These are phyloP conservation scores for Saccharomyces jurei DNA, from an alignment of 805 yeast species.

Conservation along the genomic window DNA sequence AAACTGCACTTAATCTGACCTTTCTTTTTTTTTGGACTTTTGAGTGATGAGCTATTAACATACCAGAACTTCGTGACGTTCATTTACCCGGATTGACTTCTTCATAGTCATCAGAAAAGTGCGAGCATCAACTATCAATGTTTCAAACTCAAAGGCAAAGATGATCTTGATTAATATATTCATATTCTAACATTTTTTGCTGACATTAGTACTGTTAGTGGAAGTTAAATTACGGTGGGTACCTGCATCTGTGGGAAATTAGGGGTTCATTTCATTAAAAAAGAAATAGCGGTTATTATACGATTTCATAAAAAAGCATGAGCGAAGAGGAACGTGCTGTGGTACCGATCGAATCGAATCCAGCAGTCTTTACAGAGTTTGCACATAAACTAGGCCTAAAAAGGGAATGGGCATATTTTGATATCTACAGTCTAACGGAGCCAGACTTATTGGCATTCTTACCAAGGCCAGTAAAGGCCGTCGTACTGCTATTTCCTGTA, in stretches of 20 bases:
- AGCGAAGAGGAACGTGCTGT: conserved; percentile 34
- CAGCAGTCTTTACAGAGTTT: conserved; percentile 67
- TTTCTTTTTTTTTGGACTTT: neutral
- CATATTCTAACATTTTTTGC: neutral
- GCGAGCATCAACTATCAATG: neutral
- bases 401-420: conserved; percentile 55
- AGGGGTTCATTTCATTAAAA: neutral
- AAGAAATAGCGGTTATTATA: neutral
- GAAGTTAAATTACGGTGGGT: neutral
- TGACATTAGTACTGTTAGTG: neutral
- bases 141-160: neutral
- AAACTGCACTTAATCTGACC: neutral
- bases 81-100: neutral
- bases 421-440: conserved; percentile 79
- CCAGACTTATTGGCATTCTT: conserved; percentile 70
- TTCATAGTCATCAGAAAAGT: neutral
- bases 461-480: conserved; percentile 71
- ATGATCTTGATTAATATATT: neutral
- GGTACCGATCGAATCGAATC: conserved; percentile 87
- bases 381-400: conserved; percentile 62
- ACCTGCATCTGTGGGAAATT: neutral
- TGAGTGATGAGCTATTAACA: neutral
- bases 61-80: neutral
- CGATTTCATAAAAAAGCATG: conserved; percentile 2
- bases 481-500: conserved; percentile 78